phyloP scores from a whole-genome alignment of 371 early-diverging fungal species.

The Zancudomyces culisetae region DNA sequence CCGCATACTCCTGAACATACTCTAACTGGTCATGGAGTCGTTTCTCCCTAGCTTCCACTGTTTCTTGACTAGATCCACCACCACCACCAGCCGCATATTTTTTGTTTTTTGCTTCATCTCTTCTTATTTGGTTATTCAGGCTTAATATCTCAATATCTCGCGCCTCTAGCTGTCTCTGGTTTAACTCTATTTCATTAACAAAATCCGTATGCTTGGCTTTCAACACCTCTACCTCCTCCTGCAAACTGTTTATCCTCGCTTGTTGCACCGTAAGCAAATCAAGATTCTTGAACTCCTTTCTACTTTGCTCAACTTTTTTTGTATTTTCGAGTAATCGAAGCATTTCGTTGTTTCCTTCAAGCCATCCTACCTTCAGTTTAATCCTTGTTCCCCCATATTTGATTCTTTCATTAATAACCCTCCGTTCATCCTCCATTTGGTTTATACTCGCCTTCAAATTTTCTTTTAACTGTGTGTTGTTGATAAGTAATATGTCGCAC shows the following conservation, averaged over 20 bases:
- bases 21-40: constrained; percentile 2
- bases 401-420: background rate
- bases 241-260: background rate
- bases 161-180: background rate
- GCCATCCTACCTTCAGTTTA: background rate
- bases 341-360: background rate
- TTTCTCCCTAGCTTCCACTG: background rate
- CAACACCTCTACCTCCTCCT: background rate
- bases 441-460: background rate
- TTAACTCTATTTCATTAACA: background rate
- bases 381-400: background rate
- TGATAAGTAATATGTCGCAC: background rate
- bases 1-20: constrained; percentile 1
- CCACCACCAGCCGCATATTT: background rate
- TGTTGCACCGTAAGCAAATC: background rate
- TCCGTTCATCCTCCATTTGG: constrained; percentile 2
- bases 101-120: background rate
- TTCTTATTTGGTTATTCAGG: background rate
- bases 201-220: background rate
- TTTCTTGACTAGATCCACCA: background rate
- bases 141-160: constrained; percentile 3
- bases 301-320: background rate
- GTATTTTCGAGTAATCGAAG: background rate
- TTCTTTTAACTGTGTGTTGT: background rate
- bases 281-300: background rate